A percentile compares a stretch with the other conserved stretches of the same genome.
These are phyloP conservation scores for Talaromyces albobiverticillius DNA, from an alignment of 2,329 filamentous ascomycete genomes.

Conservation along the genomic window DNA sequence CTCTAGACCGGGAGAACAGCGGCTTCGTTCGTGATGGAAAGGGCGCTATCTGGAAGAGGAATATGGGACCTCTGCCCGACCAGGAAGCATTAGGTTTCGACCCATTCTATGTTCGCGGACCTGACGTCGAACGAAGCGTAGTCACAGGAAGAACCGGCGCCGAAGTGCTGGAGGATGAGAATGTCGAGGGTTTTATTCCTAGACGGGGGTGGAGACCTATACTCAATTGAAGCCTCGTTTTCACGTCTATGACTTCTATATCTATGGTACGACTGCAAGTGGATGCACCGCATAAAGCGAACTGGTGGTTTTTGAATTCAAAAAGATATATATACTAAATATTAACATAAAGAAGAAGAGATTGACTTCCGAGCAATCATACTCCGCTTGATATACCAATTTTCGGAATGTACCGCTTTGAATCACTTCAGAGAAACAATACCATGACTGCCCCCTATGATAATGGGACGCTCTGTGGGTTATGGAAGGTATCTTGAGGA, in stretches of 20 bases:
- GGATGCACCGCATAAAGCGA: neutral
- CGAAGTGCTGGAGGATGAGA: conserved; percentile 62
- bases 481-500: conserved; percentile 55
- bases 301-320: neutral
- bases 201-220: conserved; percentile 59
- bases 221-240: conserved; percentile 23
- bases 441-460: neutral
- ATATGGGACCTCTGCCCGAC: neutral
- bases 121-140: conserved; percentile 62
- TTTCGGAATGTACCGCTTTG: no score
- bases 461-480: conserved; percentile 50
- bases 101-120: conserved; percentile 61
- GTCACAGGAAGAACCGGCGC: conserved; percentile 60
- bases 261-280: neutral
- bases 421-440: no score
- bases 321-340: neutral
- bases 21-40: conserved; percentile 47
- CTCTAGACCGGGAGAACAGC: conserved; percentile 58
- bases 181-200: conserved; percentile 54
- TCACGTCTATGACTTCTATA: neutral
- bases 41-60: conserved; percentile 29
- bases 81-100: conserved; percentile 41
- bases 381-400: neutral
- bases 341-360: neutral
- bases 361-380: neutral